Base-by-base conservation (phyloP, 805 yeast species). In the Teunomyces atbi region DNA sequence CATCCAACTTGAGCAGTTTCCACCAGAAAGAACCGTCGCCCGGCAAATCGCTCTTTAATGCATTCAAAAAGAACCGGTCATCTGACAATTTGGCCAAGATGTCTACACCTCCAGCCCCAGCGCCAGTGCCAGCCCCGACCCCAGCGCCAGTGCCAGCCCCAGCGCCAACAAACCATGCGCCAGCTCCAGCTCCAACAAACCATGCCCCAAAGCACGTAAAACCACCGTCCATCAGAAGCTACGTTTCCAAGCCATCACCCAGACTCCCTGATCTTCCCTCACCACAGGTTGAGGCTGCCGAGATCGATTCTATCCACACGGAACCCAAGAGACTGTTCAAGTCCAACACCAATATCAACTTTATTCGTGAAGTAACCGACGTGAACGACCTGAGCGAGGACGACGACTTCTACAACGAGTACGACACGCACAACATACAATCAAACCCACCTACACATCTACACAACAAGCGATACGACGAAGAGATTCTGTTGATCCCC, bases 321-420 rank as follows among this genome's bases (percentile, higher is more conserved):
- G 26, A 34, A 11, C 37, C 41, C n/a, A 37, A 35, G 3, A 44
- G 37, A 10, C 29, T 52, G 29, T 49, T 42, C 49, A 49, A 49
- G 43, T 53, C 57, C 26, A 53, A 51, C 44, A 51, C 55, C 11
- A 49, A 49, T 36, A 53, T 53, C 19, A 57, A 64, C 46, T 57
- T 64, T 36, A 65, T 66, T 6, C 55, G 68, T 36, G 71, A 64
- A 49, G 63, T 66, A 6, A 53, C 55, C 11, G 60, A 56, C 41
- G 53, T 51, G 30, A 47, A 41, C 39, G 47, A 40, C 15, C 41
- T 47, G 12, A 21, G 36, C 21, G 30, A 38, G 6, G 44, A 21
- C 16, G 51, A 50, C 28, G 53, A 50, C 7, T 49, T 51, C 27
- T 41, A 27, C 30, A 50, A 57, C 46, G 48, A 51, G 16, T 47